Evolutionary conservation across 2,329 filamentous ascomycete genomes (phyloP).

Genomic region (Trichophyton mentagrophytes): DNA sequence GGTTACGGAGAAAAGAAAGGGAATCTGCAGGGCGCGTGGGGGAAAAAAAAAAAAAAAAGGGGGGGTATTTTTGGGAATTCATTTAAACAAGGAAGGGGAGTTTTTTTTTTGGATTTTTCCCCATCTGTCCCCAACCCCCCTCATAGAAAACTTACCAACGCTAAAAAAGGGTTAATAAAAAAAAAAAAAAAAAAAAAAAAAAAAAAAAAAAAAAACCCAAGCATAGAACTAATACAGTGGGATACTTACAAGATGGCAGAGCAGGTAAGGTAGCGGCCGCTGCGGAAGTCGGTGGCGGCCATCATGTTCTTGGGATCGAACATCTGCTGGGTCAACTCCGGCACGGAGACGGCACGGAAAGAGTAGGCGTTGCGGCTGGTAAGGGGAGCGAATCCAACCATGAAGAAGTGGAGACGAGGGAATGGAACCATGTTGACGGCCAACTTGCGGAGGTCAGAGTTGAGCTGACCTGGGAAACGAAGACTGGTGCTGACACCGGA

Average conservation of each 20-base stretch:
- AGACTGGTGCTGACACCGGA: constrained; percentile 97
- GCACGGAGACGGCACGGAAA: constrained; percentile 95
- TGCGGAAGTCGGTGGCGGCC: constrained; percentile 99
- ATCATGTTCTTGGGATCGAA: constrained; percentile 99
- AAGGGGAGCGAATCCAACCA: constrained; percentile 98
- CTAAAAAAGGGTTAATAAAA: too few relatives aligned
- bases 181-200: neutral
- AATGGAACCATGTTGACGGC: constrained; percentile 99
- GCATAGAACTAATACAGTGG: neutral
- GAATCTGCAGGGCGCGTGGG: too few relatives aligned
- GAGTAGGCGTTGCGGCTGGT: constrained; percentile 84
- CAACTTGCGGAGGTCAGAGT: constrained; percentile 98
- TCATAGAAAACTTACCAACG: too few relatives aligned
- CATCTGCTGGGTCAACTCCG: constrained; percentile 99
- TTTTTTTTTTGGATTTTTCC: too few relatives aligned
- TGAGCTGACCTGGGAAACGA: constrained; percentile 98
- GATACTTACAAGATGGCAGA: constrained; percentile 76
- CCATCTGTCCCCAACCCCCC: too few relatives aligned
- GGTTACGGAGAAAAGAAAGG: too few relatives aligned
- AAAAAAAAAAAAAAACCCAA: neutral
- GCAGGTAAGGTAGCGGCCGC: constrained; percentile 98
- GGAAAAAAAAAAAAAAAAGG: too few relatives aligned
- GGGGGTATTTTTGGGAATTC: too few relatives aligned
- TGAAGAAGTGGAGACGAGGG: constrained; percentile 99
- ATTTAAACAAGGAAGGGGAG: too few relatives aligned